Conservation (phyloP, 345 rosid species). For the Eucalyptus rudis region DNA sequence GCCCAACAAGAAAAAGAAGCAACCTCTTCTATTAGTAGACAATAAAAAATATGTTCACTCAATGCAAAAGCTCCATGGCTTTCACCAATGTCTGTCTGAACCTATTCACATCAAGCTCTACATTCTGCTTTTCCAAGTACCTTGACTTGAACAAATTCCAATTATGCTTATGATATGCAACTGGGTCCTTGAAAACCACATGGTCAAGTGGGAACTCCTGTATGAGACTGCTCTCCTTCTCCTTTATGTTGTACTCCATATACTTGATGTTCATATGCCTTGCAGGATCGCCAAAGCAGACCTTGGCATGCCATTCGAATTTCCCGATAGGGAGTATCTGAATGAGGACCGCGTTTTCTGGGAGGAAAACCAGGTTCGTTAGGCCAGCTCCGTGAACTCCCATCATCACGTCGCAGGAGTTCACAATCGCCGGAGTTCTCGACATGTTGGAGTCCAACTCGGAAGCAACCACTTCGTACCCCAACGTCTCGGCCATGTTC, state of each 20-base stretch:
- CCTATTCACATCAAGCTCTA: conserved; percentile 45
- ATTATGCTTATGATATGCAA: conserved; percentile 24
- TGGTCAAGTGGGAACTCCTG: conserved; percentile 35
- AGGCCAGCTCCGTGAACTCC: conserved; percentile 87
- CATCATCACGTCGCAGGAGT: conserved; percentile 67
- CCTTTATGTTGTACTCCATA: conserved; percentile 44
- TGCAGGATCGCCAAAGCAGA: conserved; percentile 37
- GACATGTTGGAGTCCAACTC: conserved; percentile 39
- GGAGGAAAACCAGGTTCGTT: conserved; percentile 72
- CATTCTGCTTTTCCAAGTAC: conserved; percentile 67
- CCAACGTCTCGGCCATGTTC: conserved; percentile 19
- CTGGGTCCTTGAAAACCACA: conserved; percentile 35
- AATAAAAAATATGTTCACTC: neutral
- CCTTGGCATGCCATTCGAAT: conserved; percentile 28
- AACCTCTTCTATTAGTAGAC: neutral
- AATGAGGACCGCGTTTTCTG: conserved; percentile 58
- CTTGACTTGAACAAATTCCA: conserved; percentile 44
- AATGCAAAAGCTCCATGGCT: conserved; percentile 44
- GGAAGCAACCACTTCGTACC: conserved; percentile 33
- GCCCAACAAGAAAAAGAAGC: neutral
- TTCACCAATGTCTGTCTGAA: conserved; percentile 42
- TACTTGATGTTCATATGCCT: conserved; percentile 54
- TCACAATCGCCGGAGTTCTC: conserved; percentile 29
- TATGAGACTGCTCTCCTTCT: conserved; percentile 49
- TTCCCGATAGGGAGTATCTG: conserved; percentile 70